Evolutionary conservation across 495 filamentous ascomycete genomes (phyloP).

Genomic region (Letharia lupina): DNA sequence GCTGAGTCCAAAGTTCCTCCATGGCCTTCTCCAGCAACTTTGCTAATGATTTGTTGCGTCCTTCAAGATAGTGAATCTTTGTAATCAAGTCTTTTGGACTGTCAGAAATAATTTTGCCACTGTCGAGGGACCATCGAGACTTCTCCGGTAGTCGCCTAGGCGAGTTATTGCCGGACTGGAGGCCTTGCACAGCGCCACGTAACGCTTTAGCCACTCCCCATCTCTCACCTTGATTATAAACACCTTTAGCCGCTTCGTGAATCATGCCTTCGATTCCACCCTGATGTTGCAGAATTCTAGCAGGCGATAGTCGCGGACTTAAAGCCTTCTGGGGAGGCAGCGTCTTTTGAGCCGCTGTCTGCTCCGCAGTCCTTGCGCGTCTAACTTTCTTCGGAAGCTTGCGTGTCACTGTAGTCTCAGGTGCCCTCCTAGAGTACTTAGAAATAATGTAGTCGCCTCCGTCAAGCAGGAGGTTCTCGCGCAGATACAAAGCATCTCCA

Average conservation of each 20-base stretch:
- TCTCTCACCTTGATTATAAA: conserved; percentile 73
- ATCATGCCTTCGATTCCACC: conserved; percentile 67
- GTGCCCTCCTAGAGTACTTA: conserved; percentile 70
- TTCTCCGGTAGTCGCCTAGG: conserved; percentile 20
- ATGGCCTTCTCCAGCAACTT: conserved; percentile 64
- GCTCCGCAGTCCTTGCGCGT: conserved; percentile 29
- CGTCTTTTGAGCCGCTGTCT: conserved; percentile 17
- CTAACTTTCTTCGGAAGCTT: conserved; percentile 29
- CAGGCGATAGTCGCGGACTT: conserved; percentile 38
- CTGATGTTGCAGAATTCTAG: conserved; percentile 52
- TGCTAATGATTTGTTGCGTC: conserved; percentile 64
- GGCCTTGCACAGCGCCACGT: conserved; percentile 70
- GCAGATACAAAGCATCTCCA: conserved; percentile 78
- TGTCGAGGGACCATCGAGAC: conserved; percentile 30
- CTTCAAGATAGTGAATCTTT: conserved; percentile 47
- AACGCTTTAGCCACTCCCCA: conserved; percentile 88
- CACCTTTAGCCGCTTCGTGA: conserved; percentile 75
- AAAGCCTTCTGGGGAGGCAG: conserved; percentile 25
- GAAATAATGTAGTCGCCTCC: conserved; percentile 67
- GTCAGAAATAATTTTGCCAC: conserved; percentile 23
- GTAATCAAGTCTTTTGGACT: conserved; percentile 25
- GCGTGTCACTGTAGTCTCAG: conserved; percentile 35
- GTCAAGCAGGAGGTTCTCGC: conserved; percentile 61
- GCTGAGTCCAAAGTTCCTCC: conserved; percentile 50
- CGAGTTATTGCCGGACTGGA: conserved; percentile 40